A percentile compares a stretch with the other conserved stretches of the same genome.
Conservation (phyloP, 345 rosid species). For the Eucalyptus curtisii region DNA sequence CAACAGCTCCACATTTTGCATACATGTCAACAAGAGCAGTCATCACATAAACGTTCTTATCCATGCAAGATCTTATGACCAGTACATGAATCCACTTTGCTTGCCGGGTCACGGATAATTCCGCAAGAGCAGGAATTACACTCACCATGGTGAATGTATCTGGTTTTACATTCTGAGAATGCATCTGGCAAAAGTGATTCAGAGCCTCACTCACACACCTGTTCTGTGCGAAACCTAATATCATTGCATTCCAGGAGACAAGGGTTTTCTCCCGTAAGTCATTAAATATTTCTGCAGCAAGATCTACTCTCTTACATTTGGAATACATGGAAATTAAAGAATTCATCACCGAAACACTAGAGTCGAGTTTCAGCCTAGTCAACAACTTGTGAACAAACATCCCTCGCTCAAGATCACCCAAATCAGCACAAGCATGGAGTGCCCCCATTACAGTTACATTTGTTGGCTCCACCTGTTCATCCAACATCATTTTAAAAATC, state of each 20-base stretch:
- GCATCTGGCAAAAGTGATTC: slow-evolving; percentile 44
- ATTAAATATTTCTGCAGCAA: slow-evolving; percentile 41
- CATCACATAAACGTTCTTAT: slow-evolving; percentile 39
- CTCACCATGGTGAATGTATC: slow-evolving; percentile 76
- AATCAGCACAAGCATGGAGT: slow-evolving; percentile 63
- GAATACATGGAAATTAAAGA: slow-evolving; percentile 82
- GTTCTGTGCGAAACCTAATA: slow-evolving; percentile 69
- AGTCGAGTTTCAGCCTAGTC: slow-evolving; percentile 30
- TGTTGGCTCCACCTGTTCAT: slow-evolving; percentile 49
- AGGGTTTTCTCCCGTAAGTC: slow-evolving; percentile 36
- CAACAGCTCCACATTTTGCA: slow-evolving; percentile 69
- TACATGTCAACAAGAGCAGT: slow-evolving; percentile 86
- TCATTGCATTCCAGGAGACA: slow-evolving; percentile 87
- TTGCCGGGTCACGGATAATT: slow-evolving; percentile 47
- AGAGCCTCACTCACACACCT: slow-evolving; percentile 56
- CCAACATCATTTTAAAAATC: slow-evolving; percentile 52
- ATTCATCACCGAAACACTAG: slow-evolving; percentile 47
- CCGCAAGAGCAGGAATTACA: slow-evolving; percentile 67
- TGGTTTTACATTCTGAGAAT: slow-evolving; percentile 22
- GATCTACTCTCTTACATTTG: slow-evolving; percentile 51
- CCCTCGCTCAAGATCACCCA: slow-evolving; percentile 52
- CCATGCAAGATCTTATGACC: slow-evolving; percentile 35
- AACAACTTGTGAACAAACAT: slow-evolving; percentile 41
- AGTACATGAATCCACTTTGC: slow-evolving; percentile 75
- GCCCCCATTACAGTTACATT: slow-evolving; percentile 61